Conservation (phyloP, 768 basidiomycete genomes). For the Lentinula detonsa region DNA sequence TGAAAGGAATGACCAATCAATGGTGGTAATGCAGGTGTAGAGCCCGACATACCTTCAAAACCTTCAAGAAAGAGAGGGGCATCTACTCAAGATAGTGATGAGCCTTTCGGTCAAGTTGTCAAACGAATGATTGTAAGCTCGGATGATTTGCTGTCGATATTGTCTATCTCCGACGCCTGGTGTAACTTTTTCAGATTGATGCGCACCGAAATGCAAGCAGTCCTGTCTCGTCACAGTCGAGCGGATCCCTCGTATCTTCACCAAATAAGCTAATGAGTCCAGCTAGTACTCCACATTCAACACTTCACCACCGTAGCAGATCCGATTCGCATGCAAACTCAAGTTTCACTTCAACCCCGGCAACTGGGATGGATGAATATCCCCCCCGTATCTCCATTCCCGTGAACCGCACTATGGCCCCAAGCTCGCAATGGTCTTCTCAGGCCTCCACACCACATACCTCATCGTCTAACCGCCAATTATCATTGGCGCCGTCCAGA, state of each 20-base stretch:
- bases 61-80: constrained; percentile 13
- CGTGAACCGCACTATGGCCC: not conserved
- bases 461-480: not conserved
- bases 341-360: not conserved
- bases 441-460: not conserved
- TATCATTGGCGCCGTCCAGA: not conserved
- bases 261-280: not conserved
- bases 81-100: constrained; percentile 11
- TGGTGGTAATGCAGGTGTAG: not conserved
- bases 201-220: not conserved
- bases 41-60: constrained; percentile 10
- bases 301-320: not conserved
- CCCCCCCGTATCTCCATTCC: constrained; percentile 1
- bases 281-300: not conserved
- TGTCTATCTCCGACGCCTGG: not conserved
- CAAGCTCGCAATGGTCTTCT: not conserved
- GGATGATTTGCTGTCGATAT: not conserved
- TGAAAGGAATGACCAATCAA: not conserved
- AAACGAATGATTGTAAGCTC: constrained; percentile 18
- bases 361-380: not conserved
- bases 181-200: not conserved
- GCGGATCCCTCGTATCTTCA: not conserved
- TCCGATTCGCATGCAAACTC: not conserved
- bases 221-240: constrained; percentile 2
- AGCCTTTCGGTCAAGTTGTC: constrained; percentile 17